phyloP scores from a whole-genome alignment of 2,329 filamentous ascomycete species.

The Colletotrichum coccodes region DNA sequence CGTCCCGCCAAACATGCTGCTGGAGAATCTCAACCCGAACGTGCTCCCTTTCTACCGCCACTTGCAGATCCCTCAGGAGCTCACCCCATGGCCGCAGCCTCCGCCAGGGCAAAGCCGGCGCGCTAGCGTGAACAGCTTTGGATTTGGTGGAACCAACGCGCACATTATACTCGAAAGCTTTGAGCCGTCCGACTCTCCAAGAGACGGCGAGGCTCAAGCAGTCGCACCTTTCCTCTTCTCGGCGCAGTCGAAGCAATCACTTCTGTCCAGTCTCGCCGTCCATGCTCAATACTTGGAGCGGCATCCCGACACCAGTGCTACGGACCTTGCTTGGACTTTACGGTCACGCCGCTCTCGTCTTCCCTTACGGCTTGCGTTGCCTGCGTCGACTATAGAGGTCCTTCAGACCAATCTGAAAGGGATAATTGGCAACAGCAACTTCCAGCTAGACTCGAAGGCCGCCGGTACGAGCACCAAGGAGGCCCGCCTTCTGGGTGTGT shows the following conservation, averaged over 20 bases:
- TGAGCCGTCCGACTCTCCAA: background rate
- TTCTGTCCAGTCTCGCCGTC: background rate
- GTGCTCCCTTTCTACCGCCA: constrained; percentile 38
- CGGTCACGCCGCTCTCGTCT: background rate
- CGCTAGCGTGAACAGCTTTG: constrained; percentile 44
- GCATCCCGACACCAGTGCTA: background rate
- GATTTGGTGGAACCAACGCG: constrained; percentile 56
- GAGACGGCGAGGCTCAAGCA: background rate
- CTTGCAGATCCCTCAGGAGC: constrained; percentile 29
- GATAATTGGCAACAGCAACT: background rate
- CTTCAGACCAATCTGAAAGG: background rate
- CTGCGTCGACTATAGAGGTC: background rate
- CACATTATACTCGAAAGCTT: constrained; percentile 48
- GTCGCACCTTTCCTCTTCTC: constrained; percentile 5
- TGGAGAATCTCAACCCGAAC: constrained; percentile 41
- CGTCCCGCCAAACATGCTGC: constrained; percentile 43
- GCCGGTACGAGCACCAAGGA: background rate
- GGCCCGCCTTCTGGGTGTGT: constrained; percentile 37
- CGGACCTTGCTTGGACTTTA: background rate
- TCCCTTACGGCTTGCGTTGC: background rate
- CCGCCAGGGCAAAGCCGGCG: background rate
- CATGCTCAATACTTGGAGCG: background rate
- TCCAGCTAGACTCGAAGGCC: background rate
- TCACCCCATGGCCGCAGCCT: constrained; percentile 33
- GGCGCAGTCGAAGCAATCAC: background rate